Evolutionary conservation across 768 basidiomycete genomes (phyloP).

Genomic region (Russula vinacea): DNA sequence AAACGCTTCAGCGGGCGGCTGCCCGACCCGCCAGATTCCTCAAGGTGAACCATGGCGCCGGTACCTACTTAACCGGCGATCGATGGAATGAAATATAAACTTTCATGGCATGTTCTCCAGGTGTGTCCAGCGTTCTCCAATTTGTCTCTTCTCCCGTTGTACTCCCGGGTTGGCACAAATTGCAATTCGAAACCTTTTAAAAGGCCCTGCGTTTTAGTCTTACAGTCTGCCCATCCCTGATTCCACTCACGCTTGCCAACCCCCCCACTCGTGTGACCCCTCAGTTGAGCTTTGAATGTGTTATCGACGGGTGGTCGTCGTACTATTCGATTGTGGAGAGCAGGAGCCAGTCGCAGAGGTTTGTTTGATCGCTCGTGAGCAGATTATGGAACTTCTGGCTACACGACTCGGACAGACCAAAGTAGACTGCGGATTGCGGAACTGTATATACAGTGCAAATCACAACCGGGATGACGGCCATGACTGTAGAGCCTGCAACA

Average conservation of each 20-base stretch:
- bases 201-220: slow-evolving; percentile 10
- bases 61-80: slow-evolving; percentile 20
- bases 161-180: slow-evolving; percentile 21
- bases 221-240: slow-evolving; percentile 3
- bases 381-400: background rate
- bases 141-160: background rate
- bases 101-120: slow-evolving; percentile 17
- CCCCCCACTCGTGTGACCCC: slow-evolving; percentile 7
- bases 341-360: slow-evolving; percentile 9
- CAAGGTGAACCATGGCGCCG: slow-evolving; percentile 16
- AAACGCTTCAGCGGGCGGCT: slow-evolving; percentile 23
- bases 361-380: background rate
- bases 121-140: slow-evolving; percentile 13
- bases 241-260: slow-evolving; percentile 4
- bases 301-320: slow-evolving; percentile 3
- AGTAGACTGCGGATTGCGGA: slow-evolving; percentile 11
- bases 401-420: background rate
- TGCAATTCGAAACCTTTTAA: slow-evolving; percentile 24
- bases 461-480: slow-evolving; percentile 7
- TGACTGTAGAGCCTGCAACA: background rate
- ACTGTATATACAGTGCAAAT: slow-evolving; percentile 19
- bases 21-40: slow-evolving; percentile 10
- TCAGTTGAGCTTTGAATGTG: slow-evolving; percentile 22
- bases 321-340: slow-evolving; percentile 21
- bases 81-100: slow-evolving; percentile 16